Conservation (phyloP, 31 red algal species). For the Asparagopsis taxiformis region DNA sequence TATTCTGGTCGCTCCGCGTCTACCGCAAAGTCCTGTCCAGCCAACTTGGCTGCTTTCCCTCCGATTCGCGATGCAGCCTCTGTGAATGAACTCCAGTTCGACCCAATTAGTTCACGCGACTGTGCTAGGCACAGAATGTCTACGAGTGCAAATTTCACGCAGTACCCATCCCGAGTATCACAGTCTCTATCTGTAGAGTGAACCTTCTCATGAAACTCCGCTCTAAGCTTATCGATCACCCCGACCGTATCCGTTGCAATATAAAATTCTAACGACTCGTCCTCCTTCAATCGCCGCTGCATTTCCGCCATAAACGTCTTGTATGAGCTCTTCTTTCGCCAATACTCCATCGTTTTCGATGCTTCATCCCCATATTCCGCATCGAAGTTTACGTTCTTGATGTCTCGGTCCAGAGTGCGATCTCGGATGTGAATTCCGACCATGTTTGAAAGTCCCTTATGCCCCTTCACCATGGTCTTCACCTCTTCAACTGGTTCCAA, state of each 20-base stretch:
- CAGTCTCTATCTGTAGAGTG: slow-evolving; percentile 31
- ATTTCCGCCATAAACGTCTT: slow-evolving; percentile 71
- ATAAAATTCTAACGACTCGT: slow-evolving; percentile 59
- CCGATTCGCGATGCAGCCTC: slow-evolving; percentile 78
- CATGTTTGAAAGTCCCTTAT: slow-evolving; percentile 18
- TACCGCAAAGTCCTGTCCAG: slow-evolving; percentile 72
- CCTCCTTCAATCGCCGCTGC: slow-evolving; percentile 45
- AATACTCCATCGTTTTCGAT: slow-evolving; percentile 56
- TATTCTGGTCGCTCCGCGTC: neutral
- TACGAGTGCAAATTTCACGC: slow-evolving; percentile 74
- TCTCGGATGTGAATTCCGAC: slow-evolving; percentile 86
- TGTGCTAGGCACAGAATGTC: slow-evolving; percentile 68
- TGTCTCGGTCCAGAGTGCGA: slow-evolving; percentile 60
- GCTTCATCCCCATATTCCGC: slow-evolving; percentile 61
- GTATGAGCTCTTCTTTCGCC: slow-evolving; percentile 56
- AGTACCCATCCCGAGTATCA: slow-evolving; percentile 60
- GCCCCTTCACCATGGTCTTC: slow-evolving; percentile 6
- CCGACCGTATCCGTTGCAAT: slow-evolving; percentile 75
- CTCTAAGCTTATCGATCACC: slow-evolving; percentile 36
- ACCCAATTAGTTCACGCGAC: slow-evolving; percentile 59
- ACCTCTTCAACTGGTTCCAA: slow-evolving; percentile 62
- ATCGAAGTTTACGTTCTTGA: slow-evolving; percentile 72
- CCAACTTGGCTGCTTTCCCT: slow-evolving; percentile 49
- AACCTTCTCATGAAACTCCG: slow-evolving; percentile 34
- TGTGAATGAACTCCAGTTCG: slow-evolving; percentile 79